phyloP scores from a whole-genome alignment of 768 basidiomycete genomes.

The Podaxis mareebaensis region DNA sequence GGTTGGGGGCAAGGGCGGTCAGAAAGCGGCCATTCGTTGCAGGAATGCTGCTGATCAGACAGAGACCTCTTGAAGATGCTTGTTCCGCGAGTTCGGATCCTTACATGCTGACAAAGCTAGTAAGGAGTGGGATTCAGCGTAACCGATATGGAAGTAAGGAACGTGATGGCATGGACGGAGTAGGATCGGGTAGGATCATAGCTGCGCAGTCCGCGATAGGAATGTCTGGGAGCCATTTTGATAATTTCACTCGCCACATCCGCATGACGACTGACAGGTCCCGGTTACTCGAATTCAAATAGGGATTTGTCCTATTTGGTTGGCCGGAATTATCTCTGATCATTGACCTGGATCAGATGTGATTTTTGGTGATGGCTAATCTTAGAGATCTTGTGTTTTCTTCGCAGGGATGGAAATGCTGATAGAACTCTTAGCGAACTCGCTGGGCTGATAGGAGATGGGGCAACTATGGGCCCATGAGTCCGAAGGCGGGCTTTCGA shows the following conservation, averaged over 20 bases:
- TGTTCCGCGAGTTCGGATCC: background rate
- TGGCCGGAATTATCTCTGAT: background rate
- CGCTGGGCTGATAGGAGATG: background rate
- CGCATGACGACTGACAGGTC: background rate
- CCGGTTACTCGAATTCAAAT: background rate
- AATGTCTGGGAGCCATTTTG: background rate
- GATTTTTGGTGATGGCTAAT: background rate
- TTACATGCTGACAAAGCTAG: no score
- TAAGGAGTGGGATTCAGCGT: no score
- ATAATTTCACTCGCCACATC: background rate
- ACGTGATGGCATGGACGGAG: no score
- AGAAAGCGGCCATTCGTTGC: background rate
- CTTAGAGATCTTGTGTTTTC: background rate
- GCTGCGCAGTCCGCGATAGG: conserved; percentile 5
- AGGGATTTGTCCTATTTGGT: background rate
- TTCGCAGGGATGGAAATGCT: background rate
- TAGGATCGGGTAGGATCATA: background rate
- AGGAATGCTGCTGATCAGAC: background rate
- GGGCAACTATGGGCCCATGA: background rate
- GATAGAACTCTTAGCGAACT: conserved; percentile 2
- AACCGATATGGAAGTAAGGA: no score
- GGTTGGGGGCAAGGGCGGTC: background rate
- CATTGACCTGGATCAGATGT: background rate
- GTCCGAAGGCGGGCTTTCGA: conserved; percentile 2
- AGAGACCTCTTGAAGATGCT: background rate